phyloP scores from a whole-genome alignment of 2,329 filamentous ascomycete genomes.

The Acrocalymma vagum region DNA sequence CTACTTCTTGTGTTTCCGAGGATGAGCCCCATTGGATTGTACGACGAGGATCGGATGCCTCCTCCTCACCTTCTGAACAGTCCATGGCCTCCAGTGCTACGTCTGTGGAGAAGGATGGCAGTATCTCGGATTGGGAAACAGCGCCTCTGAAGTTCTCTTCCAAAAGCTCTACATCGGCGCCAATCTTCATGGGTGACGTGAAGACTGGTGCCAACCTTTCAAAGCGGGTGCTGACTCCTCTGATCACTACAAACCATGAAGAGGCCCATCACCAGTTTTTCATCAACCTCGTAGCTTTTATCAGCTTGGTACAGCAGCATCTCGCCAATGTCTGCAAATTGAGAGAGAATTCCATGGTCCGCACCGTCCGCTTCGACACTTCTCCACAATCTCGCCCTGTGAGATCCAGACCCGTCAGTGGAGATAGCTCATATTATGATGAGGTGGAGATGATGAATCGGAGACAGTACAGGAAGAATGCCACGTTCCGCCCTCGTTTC shows the following conservation, averaged over 20 bases:
- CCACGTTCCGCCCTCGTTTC: constrained; percentile 37
- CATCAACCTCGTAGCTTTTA: constrained; percentile 34
- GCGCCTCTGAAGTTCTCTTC: constrained; percentile 4
- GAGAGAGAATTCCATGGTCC: constrained; percentile 20
- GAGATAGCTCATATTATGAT: constrained; percentile 12
- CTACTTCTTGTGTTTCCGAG: constrained; percentile 23
- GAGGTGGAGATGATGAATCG: constrained; percentile 18
- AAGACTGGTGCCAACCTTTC: constrained; percentile 3
- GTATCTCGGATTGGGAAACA: constrained; percentile 13
- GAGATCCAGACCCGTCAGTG: constrained; percentile 18
- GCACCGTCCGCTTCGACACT: constrained; percentile 19
- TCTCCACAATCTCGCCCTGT: constrained; percentile 23
- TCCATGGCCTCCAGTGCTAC: constrained; percentile 33
- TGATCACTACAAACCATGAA: constrained; percentile 12
- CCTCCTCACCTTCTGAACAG: constrained; percentile 29
- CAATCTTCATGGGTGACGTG: constrained; percentile 9
- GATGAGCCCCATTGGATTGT: constrained; percentile 13
- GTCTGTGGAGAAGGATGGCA: constrained; percentile 19
- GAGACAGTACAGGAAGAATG: constrained; percentile 21
- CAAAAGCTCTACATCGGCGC: constrained; percentile 5
- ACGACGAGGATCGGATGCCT: constrained; percentile 23
- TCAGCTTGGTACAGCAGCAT: constrained; percentile 36
- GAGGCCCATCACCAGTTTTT: constrained; percentile 35
- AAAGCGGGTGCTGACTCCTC: constrained; percentile 9
- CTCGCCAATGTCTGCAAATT: constrained; percentile 33